Base-by-base conservation (phyloP, 2,329 filamentous ascomycete species). In the Zalaria sp. region DNA sequence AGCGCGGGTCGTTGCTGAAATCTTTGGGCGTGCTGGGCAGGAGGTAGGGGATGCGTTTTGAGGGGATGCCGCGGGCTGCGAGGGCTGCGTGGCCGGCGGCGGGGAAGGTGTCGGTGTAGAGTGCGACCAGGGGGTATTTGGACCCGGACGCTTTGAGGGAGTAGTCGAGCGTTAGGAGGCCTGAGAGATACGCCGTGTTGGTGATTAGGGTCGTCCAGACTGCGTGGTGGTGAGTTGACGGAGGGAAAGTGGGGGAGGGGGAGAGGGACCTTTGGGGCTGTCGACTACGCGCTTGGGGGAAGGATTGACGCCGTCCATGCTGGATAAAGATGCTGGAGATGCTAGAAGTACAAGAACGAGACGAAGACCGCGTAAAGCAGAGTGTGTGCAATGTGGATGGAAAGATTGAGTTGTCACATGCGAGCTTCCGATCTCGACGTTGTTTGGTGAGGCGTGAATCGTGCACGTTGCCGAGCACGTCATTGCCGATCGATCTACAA, bases 161-260 rank as follows among this genome's bases (percentile, higher is more conserved):
- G 63, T 83, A 75, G 57, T 87, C 73, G 47, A 94, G 80, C 1
- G 84, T 86, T 42, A 93, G 70, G 39, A 93, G 79, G 37, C 87
- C 87, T 4, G 82, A 73, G 46, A 93, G 77, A 62, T 93, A 93
- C 53, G 72, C 71, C 38, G 76, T 77, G 64, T 91, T 93, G 45
- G 86, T 93, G 57, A 94, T 87, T 50, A 93, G 72, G 7, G 80
- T 83, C 27, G 83, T 85, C 85, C 85, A 94, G 57, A 91, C 85
- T 18, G 18, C 18, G 18, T 18, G 18, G 18, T 18, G 18, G 18
- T 18, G 18, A 84, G 58, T 56, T 37, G 29, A 9, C 11, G 31
- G 31, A 11, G 31, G 31, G 31, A 34, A 11, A 34, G 18, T 18
- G 18, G 18, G 18, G 18, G 18, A 18, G 18, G 18, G 18, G 18